Percentiles rank a stretch among this genome's conserved stretches.
phyloP scores from a whole-genome alignment of 192 early-diverging fungal species.

The Lunasporangiospora selenospora region DNA sequence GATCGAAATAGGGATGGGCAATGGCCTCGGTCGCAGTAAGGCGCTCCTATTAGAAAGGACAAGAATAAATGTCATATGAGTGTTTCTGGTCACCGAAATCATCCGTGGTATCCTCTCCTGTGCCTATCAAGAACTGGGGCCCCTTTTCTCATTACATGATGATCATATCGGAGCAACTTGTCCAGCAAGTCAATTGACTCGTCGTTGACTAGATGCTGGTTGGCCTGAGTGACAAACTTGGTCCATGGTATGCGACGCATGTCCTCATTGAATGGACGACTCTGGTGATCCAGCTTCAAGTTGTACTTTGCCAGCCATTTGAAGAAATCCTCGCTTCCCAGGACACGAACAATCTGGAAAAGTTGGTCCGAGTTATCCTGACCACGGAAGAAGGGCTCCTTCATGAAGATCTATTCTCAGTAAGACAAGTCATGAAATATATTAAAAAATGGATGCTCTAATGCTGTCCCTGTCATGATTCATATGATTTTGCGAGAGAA shows the following conservation, averaged over 20 bases:
- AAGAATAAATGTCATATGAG: background rate
- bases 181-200: conserved; percentile 93
- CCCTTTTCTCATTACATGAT: conserved; percentile 51
- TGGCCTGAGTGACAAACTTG: conserved; percentile 84
- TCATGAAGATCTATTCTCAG: conserved; percentile 86
- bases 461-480: background rate
- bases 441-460: background rate
- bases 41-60: conserved; percentile 52
- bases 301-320: conserved; percentile 94
- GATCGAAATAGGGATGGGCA: conserved; percentile 84
- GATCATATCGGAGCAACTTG: conserved; percentile 90
- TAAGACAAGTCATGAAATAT: background rate
- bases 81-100: too few species aligned
- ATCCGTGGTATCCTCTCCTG: too few species aligned
- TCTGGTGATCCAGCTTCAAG: conserved; percentile 85
- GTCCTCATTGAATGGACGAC: conserved; percentile 84
- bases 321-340: conserved; percentile 97
- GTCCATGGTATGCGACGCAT: conserved; percentile 88
- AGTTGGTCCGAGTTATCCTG: conserved; percentile 99
- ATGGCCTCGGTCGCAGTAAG: conserved; percentile 83
- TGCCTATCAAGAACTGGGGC: too few species aligned
- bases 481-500: background rate
- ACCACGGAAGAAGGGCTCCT: conserved; percentile 98
- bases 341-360: conserved; percentile 96
- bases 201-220: conserved; percentile 81